These are phyloP conservation scores for Penicillium sp. DNA, from an alignment of 2,329 filamentous ascomycete genomes.

Conservation along the genomic window DNA sequence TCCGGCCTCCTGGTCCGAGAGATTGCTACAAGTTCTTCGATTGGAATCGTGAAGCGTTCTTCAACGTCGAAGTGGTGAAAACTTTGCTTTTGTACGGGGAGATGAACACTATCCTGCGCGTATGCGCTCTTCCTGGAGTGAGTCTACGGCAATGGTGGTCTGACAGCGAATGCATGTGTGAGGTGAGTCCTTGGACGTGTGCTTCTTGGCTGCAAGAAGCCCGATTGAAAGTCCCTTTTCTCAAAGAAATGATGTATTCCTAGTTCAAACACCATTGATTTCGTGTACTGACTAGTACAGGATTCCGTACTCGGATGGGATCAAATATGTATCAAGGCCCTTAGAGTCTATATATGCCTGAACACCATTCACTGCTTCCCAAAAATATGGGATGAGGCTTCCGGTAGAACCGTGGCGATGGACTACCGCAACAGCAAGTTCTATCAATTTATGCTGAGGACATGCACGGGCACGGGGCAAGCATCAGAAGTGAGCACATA, in stretches of 20 bases:
- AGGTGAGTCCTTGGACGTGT: background rate
- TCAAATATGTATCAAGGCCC: constrained; percentile 9
- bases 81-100: constrained; percentile 21
- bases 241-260: background rate
- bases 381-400: constrained; percentile 8
- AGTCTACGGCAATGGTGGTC: background rate
- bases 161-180: background rate
- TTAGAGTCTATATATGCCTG: constrained; percentile 17
- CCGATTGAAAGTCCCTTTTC: background rate
- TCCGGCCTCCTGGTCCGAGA: background rate
- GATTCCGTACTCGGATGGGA: constrained; percentile 11
- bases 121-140: constrained; percentile 11
- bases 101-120: constrained; percentile 17
- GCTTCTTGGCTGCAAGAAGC: background rate
- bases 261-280: background rate
- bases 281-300: constrained; percentile 8
- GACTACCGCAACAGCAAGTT: constrained; percentile 19
- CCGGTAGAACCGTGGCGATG: constrained; percentile 2
- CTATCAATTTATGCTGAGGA: constrained; percentile 13
- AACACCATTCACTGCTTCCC: constrained; percentile 17
- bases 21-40: background rate
- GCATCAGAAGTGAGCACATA: constrained; percentile 12
- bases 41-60: background rate
- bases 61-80: constrained; percentile 17
- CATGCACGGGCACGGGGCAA: background rate